Evolutionary conservation across 345 rosid species (phyloP).

Genomic region (Balakata baccata): DNA sequence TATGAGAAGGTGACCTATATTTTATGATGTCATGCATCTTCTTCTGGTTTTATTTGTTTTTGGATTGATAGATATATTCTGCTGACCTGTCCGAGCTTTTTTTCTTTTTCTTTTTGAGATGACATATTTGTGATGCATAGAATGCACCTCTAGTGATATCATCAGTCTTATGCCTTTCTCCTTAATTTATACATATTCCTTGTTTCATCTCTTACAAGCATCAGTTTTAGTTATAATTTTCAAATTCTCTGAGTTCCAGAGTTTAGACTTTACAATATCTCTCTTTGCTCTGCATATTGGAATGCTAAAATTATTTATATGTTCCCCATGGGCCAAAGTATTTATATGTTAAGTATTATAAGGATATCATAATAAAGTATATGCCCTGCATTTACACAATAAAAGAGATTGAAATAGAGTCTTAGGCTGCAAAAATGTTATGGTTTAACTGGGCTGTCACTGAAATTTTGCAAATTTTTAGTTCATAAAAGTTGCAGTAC

Average conservation of each 20-base stretch:
- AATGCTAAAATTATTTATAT: neutral
- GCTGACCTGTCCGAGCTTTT: neutral
- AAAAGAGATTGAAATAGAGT: no score
- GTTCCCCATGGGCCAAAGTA: neutral
- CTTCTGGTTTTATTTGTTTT: neutral
- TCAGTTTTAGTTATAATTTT: neutral
- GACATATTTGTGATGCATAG: neutral
- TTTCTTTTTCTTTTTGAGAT: no score
- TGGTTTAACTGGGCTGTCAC: neutral
- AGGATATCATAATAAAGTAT: no score
- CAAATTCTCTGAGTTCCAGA: no score
- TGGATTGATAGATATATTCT: neutral
- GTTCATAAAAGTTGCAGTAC: neutral
- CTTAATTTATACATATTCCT: neutral
- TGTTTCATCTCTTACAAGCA: neutral
- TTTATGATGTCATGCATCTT: neutral
- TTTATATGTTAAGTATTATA: no score
- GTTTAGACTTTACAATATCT: neutral
- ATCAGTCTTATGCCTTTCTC: neutral
- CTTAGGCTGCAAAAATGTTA: neutral
- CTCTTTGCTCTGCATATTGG: neutral
- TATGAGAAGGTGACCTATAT: no score
- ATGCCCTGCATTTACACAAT: no score
- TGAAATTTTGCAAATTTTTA: neutral
- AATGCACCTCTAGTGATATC: neutral